phyloP scores from a whole-genome alignment of 345 rosid genomes.

The Eucalyptus erythrocorys region DNA sequence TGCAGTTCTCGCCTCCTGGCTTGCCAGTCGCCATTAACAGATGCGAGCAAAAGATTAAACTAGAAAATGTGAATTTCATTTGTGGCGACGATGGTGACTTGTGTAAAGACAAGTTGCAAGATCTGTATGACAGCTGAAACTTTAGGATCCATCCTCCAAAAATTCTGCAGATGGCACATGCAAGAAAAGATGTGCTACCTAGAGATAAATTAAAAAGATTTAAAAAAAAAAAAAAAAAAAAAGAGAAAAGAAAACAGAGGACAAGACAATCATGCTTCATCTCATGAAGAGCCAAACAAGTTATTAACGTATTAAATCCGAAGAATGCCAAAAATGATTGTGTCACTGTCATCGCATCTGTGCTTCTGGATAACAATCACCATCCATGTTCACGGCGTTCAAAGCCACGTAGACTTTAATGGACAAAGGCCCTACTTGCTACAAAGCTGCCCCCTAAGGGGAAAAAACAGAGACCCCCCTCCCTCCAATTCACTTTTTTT shows the following conservation, averaged over 20 bases:
- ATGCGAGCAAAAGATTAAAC: background rate
- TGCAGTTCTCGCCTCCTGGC: background rate
- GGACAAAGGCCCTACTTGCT: background rate
- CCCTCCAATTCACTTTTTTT: background rate
- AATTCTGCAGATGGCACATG: background rate
- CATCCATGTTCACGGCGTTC: background rate
- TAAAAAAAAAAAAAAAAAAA: too few species aligned
- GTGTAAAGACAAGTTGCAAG: background rate
- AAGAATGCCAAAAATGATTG: background rate
- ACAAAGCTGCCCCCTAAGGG: background rate
- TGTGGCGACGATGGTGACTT: background rate
- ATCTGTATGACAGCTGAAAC: background rate
- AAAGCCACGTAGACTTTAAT: background rate
- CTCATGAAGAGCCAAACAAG: background rate
- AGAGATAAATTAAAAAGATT: background rate
- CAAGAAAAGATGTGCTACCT: background rate
- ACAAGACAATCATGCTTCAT: background rate
- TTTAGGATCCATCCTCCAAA: background rate
- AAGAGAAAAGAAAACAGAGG: background rate
- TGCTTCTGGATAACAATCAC: background rate
- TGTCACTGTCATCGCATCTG: background rate
- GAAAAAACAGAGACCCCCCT: background rate
- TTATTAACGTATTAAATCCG: background rate
- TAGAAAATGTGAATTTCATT: background rate
- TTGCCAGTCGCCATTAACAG: background rate